Conservation (phyloP, 1,284 basidiomycete genomes). For the Trametes pubescens region DNA sequence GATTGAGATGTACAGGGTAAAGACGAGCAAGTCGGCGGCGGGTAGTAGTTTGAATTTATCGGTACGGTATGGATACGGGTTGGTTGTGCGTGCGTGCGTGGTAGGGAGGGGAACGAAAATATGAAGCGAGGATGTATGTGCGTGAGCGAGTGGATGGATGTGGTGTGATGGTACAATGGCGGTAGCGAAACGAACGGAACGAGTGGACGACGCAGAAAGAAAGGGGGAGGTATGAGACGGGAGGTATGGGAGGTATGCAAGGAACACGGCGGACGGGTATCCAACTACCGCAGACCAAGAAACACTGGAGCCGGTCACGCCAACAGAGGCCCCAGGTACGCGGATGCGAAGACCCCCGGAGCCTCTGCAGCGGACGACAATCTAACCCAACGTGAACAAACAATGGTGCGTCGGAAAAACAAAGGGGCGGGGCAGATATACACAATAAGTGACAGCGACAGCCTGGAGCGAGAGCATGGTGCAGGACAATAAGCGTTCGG, state of each 20-base stretch:
- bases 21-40: constrained; percentile 20
- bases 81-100: constrained; percentile 3
- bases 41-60: constrained; percentile 25
- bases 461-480: constrained; percentile 23
- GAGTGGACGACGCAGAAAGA: constrained; percentile 28
- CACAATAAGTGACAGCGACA: constrained; percentile 32
- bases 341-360: constrained; percentile 11
- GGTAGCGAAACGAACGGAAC: constrained; percentile 10
- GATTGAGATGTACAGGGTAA: constrained; percentile 30
- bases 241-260: constrained; percentile 4
- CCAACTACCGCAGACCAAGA: constrained; percentile 17
- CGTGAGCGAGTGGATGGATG: constrained; percentile 25
- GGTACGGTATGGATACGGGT: constrained; percentile 31
- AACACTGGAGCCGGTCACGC: constrained; percentile 18
- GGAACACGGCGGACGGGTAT: constrained; percentile 3
- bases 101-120: constrained; percentile 8
- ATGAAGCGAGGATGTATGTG: constrained; percentile 31
- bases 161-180: constrained; percentile 30
- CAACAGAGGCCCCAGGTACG: background rate
- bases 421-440: constrained; percentile 27
- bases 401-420: constrained; percentile 14
- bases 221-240: background rate
- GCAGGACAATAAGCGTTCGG: constrained; percentile 26
- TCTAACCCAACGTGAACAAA: constrained; percentile 25
- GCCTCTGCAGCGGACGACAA: constrained; percentile 12